Conservation (phyloP, 2,329 filamentous ascomycete genomes). For the Emergomyces orientalis region DNA sequence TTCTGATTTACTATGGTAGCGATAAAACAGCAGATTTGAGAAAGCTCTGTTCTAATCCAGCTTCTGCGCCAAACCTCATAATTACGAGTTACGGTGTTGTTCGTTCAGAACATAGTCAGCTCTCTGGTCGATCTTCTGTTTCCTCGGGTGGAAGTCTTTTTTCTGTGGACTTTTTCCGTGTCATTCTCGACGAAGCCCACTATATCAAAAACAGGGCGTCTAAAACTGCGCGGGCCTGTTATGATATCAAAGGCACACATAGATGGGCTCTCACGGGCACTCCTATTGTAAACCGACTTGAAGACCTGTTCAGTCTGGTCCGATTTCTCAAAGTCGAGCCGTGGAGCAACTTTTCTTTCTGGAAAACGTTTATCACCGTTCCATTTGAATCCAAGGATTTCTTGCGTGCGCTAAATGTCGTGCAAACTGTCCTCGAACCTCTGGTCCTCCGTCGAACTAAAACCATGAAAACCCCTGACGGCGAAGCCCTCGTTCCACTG, state of each 20-base stretch:
- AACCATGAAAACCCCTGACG: conserved; percentile 92
- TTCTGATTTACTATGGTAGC: conserved; percentile 81
- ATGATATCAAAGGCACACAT: conserved; percentile 74
- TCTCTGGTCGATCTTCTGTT: conserved; percentile 49
- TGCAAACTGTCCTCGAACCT: conserved; percentile 92
- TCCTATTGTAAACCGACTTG: conserved; percentile 89
- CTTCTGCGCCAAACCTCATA: conserved; percentile 74
- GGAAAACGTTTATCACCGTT: conserved; percentile 96
- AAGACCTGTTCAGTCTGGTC: conserved; percentile 89
- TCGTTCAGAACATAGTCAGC: conserved; percentile 76
- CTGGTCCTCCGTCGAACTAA: conserved; percentile 93
- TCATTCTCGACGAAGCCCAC: conserved; percentile 93
- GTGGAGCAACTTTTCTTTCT: conserved; percentile 98
- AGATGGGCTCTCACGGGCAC: conserved; percentile 92
- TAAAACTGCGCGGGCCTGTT: conserved; percentile 92
- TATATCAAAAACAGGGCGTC: conserved; percentile 83
- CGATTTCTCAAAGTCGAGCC: conserved; percentile 89
- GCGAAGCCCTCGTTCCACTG: conserved; percentile 68
- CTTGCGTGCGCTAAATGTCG: conserved; percentile 84
- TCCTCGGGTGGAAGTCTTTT: conserved; percentile 66
- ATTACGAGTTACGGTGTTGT: conserved; percentile 93
- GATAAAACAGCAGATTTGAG: conserved; percentile 75
- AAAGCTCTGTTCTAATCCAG: conserved; percentile 65
- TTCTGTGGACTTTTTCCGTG: conserved; percentile 84
- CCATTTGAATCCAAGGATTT: conserved; percentile 96